Evolutionary conservation across 495 filamentous ascomycete species (phyloP).

Genomic region (Cryomyces minteri): DNA sequence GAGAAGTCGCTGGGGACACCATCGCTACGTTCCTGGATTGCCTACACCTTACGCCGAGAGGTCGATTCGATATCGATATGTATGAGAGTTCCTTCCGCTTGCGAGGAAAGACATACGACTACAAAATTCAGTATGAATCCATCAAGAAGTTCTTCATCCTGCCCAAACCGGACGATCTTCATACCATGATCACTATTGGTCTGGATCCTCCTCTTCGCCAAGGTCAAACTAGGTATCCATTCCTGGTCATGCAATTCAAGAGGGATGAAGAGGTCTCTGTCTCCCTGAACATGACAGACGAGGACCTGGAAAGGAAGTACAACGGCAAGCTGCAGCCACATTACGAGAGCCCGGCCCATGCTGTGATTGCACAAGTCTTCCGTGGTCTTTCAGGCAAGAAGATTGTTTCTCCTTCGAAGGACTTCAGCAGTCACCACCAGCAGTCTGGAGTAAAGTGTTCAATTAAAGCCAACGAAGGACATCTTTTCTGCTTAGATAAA

Average conservation of each 20-base stretch:
- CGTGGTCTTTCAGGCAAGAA: conserved; percentile 86
- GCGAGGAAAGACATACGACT: conserved; percentile 98
- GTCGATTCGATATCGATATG: conserved; percentile 99
- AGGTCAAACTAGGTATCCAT: conserved; percentile 95
- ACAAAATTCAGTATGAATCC: conserved; percentile 95
- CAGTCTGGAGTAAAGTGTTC: conserved; percentile 97
- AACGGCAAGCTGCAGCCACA: conserved; percentile 68
- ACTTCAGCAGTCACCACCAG: conserved; percentile 81
- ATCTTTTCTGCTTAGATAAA: conserved; percentile 92
- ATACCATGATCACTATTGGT: conserved; percentile 86
- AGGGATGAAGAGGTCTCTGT: conserved; percentile 92
- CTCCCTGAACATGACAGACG: conserved; percentile 92
- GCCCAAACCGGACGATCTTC: conserved; percentile 91
- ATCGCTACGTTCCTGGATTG: conserved; percentile 96
- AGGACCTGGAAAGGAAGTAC: conserved; percentile 62
- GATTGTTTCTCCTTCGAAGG: conserved; percentile 79
- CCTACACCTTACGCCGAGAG: conserved; percentile 93
- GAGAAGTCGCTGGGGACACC: conserved; percentile 91
- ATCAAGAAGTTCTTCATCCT: conserved; percentile 99
- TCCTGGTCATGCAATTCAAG: conserved; percentile 99
- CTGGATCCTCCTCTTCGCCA: conserved; percentile 92
- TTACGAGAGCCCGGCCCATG: conserved; percentile 82
- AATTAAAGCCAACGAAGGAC: conserved; percentile 96
- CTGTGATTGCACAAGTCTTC: conserved; percentile 88
- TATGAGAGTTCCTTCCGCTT: conserved; percentile 96